Percentiles rank a stretch among this genome's conserved stretches.
Evolutionary conservation across 1,284 basidiomycete genomes (phyloP).

Genomic region (Cystobasidiaceae sp.): DNA sequence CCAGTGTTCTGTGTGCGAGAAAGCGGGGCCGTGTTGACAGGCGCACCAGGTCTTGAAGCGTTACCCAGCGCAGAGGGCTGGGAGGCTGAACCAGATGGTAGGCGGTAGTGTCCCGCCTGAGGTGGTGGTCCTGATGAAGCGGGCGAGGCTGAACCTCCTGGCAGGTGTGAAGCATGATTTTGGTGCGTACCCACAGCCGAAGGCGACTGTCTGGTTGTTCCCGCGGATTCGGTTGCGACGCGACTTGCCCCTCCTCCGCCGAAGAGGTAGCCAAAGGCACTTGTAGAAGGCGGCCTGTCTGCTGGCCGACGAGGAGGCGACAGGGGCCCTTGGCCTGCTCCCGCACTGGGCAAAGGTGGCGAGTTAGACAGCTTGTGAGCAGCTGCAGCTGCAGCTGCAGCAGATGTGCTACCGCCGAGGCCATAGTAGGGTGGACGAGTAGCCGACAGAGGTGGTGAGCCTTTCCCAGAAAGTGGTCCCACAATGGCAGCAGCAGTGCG

Average conservation of each 20-base stretch:
- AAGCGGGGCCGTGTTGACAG: neutral
- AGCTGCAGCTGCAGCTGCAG: neutral
- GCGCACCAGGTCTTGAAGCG: too few relatives aligned
- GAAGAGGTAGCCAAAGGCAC: constrained; percentile 14
- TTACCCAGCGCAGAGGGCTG: too few relatives aligned
- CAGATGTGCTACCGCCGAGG: neutral
- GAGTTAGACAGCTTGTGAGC: neutral
- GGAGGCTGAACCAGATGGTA: too few relatives aligned
- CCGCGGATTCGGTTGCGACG: constrained; percentile 11
- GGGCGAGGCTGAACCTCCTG: neutral
- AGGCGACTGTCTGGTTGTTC: neutral
- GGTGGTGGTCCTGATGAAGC: too few relatives aligned
- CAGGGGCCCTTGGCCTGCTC: neutral
- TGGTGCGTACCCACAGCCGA: neutral
- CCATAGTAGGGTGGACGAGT: constrained; percentile 8
- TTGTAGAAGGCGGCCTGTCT: constrained; percentile 10
- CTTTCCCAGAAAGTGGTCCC: neutral
- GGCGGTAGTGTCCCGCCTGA: too few relatives aligned
- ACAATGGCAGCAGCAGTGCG: constrained; percentile 8
- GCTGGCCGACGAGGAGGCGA: constrained; percentile 5
- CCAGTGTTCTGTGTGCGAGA: constrained; percentile 9
- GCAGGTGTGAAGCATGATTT: neutral
- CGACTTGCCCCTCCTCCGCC: constrained; percentile 8
- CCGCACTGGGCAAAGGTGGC: neutral
- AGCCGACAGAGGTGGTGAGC: neutral